Evolutionary conservation across 1,284 basidiomycete species (phyloP), one percentile per base, ranked within the genome.

Genomic region (Coniophora puteana): DNA sequence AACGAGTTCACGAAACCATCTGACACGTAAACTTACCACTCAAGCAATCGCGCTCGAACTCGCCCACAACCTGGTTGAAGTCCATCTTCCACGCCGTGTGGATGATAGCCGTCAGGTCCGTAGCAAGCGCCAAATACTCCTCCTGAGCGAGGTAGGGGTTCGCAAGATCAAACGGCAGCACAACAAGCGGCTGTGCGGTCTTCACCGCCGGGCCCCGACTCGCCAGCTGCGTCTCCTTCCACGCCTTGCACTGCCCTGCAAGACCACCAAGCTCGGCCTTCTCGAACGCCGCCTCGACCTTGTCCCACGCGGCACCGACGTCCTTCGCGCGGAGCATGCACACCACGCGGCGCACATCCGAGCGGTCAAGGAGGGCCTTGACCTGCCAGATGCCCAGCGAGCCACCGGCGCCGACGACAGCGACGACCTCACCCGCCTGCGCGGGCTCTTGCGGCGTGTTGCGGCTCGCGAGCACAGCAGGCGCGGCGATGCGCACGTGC

Each of bases 11-110:
- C 39, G n/a, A n/a, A n/a, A n/a, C n/a, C n/a, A n/a, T n/a, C n/a
- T n/a, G n/a, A n/a, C n/a, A n/a, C n/a, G n/a, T n/a, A n/a, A n/a
- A n/a, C n/a, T 38, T 28, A 40, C 47, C 47, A 31, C n/a, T 33
- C 14, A 48, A 27, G 32, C 47, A 48, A 28, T 48, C 44, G n/a
- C n/a, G n/a, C 34, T 48, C 44, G 25, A 48, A 48, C 12, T 37
- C 39, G 23, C 43, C 26, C 14, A 42, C 39, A 17, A 43, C 36
- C 27, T 48, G 47, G 16, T 48, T 48, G 25, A 48, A 48, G 38
- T 48, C 47, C 47, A 48, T 48, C 33, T 48, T 48, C 47, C 47
- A 48, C 16, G 36, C 47, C 7, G 47, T 43, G 30, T 48, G 47
- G 10, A 48, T 48, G 40, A 48, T 48, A 4, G 41, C 43, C 11